A percentile compares a stretch with the other conserved stretches of the same genome.
These are phyloP conservation scores for Dactylellina drechsleri DNA, from an alignment of 2,329 filamentous ascomycete genomes.

Conservation along the genomic window DNA sequence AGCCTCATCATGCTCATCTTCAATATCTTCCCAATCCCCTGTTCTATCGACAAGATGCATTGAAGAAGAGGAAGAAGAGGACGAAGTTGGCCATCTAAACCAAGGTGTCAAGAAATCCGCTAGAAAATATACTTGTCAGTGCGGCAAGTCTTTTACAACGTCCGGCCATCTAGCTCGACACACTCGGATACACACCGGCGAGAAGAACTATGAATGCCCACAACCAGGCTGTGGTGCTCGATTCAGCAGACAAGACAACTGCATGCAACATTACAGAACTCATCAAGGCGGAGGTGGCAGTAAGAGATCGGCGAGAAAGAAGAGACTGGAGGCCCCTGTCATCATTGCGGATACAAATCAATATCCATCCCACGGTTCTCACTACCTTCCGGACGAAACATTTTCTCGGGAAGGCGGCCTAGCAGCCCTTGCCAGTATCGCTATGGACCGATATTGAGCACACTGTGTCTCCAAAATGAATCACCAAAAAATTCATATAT, in stretches of 20 bases:
- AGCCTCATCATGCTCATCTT: constrained; percentile 52
- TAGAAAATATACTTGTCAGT: constrained; percentile 69
- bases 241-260: constrained; percentile 59
- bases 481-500: constrained; percentile 7
- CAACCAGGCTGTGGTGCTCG: constrained; percentile 57
- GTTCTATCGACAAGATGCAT: constrained; percentile 50
- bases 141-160: constrained; percentile 83
- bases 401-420: constrained; percentile 57
- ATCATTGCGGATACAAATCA: constrained; percentile 45
- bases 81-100: constrained; percentile 12
- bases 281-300: constrained; percentile 58
- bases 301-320: constrained; percentile 58
- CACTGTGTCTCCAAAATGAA: background rate
- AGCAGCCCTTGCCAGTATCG: constrained; percentile 58
- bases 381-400: constrained; percentile 56
- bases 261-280: constrained; percentile 59
- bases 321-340: constrained; percentile 55
- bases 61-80: constrained; percentile 49
- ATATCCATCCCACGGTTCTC: constrained; percentile 54
- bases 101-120: constrained; percentile 43
- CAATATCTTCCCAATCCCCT: constrained; percentile 53
- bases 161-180: constrained; percentile 86
- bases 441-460: constrained; percentile 56
- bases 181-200: constrained; percentile 83
- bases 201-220: constrained; percentile 67